Evolutionary conservation across 176 grass and related monocot genomes (phyloP).

Genomic region (Saccharum officinarum): DNA sequence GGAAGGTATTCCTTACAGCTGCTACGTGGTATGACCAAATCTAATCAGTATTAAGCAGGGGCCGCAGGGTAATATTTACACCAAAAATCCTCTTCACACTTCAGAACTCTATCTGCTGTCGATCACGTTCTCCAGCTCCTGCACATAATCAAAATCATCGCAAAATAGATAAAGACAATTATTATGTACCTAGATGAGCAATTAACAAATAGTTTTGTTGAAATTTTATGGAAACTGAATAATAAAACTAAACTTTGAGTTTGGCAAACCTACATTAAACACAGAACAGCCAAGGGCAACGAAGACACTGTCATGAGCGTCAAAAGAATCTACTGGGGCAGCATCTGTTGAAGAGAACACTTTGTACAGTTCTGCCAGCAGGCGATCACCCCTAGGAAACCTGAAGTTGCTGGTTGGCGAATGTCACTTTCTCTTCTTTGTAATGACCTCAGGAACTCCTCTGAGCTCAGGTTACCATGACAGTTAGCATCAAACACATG

Average conservation of each 20-base stretch:
- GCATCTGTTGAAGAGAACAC: slow-evolving; percentile 46
- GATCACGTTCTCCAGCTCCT: slow-evolving; percentile 23
- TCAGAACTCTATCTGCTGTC: slow-evolving; percentile 6
- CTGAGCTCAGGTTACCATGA: slow-evolving; percentile 76
- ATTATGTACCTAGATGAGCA: not conserved
- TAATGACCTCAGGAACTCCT: slow-evolving; percentile 88
- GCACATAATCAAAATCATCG: slow-evolving; percentile 21
- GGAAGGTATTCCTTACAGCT: slow-evolving; percentile 22
- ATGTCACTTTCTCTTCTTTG: slow-evolving; percentile 71
- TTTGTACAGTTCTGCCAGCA: slow-evolving; percentile 78
- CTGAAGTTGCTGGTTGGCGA: slow-evolving; percentile 54
- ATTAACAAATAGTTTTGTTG: not conserved
- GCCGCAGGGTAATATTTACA: slow-evolving; percentile 26
- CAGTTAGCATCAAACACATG: slow-evolving; percentile 78
- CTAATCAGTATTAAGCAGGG: not conserved
- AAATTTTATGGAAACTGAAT: slow-evolving; percentile 10
- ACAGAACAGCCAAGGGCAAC: slow-evolving; percentile 19
- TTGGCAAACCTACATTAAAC: slow-evolving; percentile 28
- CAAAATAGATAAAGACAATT: not conserved
- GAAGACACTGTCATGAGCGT: not conserved
- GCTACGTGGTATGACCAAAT: slow-evolving; percentile 14
- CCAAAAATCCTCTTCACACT: not conserved
- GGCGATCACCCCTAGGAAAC: slow-evolving; percentile 51
- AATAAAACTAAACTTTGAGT: not conserved
- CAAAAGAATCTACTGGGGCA: slow-evolving; percentile 33